phyloP scores from a whole-genome alignment of 208 protist genomes.

The Strigomonas culicis region DNA sequence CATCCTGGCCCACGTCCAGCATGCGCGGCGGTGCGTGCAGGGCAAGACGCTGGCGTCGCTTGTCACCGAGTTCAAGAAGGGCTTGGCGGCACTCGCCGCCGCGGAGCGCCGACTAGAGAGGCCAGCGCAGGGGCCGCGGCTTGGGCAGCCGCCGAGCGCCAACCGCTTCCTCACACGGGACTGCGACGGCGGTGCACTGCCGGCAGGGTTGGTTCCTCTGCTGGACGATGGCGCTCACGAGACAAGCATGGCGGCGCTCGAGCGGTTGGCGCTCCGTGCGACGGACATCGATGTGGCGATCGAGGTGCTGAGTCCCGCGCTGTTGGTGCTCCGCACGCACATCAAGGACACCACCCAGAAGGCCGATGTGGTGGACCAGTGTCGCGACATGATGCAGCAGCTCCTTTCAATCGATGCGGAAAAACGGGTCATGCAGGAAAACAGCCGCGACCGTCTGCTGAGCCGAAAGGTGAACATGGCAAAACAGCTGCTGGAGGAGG shows the following conservation, averaged over 20 bases:
- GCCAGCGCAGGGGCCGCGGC: background rate
- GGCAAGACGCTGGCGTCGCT: background rate
- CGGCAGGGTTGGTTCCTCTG: background rate
- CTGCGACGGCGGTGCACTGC: background rate
- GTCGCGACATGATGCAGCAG: constrained; percentile 31
- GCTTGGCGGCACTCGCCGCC: background rate
- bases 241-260: background rate
- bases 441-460: constrained; percentile 64
- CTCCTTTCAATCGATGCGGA: constrained; percentile 39
- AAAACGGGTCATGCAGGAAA: constrained; percentile 40
- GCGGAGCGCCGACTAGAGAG: background rate
- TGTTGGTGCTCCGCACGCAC: background rate
- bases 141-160: background rate
- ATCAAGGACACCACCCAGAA: constrained; percentile 10
- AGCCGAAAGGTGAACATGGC: constrained; percentile 85
- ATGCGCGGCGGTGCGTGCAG: constrained; percentile 31
- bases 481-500: constrained; percentile 74
- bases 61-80: background rate
- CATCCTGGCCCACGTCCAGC: constrained; percentile 41
- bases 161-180: background rate
- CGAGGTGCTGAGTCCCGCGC: background rate
- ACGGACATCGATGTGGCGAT: background rate
- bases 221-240: background rate
- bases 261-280: background rate
- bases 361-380: constrained; percentile 36